Conservation (phyloP, 1,139 yeast species). For the Hyphopichia pseudoburtonii region DNA sequence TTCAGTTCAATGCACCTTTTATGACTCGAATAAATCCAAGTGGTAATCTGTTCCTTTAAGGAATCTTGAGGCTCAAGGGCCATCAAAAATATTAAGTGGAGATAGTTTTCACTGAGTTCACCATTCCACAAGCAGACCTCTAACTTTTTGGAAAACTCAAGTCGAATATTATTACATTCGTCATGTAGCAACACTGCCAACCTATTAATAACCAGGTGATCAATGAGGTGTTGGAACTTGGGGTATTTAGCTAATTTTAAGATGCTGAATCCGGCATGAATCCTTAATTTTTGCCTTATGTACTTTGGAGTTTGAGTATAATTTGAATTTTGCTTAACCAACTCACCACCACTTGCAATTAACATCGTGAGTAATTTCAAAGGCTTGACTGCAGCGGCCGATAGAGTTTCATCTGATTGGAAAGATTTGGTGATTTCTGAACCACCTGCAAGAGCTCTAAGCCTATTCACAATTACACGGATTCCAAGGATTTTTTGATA, state of each 20-base stretch:
- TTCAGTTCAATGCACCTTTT: conserved; percentile 40
- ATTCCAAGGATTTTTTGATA: conserved; percentile 55
- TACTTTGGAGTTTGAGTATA: conserved; percentile 63
- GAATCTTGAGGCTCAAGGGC: conserved; percentile 70
- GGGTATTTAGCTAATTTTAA: conserved; percentile 64
- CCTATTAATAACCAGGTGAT: conserved; percentile 51
- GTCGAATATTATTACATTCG: conserved; percentile 58
- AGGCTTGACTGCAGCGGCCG: neutral
- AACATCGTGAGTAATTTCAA: conserved; percentile 65
- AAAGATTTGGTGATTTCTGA: conserved; percentile 3
- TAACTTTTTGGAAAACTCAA: conserved; percentile 49
- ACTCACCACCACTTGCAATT: conserved; percentile 81
- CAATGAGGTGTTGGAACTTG: conserved; percentile 51
- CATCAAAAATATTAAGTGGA: conserved; percentile 67
- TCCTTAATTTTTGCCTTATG: conserved; percentile 61
- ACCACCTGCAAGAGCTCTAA: conserved; percentile 44
- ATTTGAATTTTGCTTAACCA: conserved; percentile 48
- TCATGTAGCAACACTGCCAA: conserved; percentile 69
- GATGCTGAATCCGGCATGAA: conserved; percentile 66
- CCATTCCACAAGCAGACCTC: conserved; percentile 54
- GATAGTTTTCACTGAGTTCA: conserved; percentile 60
- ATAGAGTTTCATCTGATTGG: neutral
- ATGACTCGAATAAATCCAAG: conserved; percentile 73
- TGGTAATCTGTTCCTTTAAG: conserved; percentile 51
- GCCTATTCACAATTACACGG: conserved; percentile 61